Conservation (phyloP, 306 rosid species). For the Notholithocarpus densiflorus region DNA sequence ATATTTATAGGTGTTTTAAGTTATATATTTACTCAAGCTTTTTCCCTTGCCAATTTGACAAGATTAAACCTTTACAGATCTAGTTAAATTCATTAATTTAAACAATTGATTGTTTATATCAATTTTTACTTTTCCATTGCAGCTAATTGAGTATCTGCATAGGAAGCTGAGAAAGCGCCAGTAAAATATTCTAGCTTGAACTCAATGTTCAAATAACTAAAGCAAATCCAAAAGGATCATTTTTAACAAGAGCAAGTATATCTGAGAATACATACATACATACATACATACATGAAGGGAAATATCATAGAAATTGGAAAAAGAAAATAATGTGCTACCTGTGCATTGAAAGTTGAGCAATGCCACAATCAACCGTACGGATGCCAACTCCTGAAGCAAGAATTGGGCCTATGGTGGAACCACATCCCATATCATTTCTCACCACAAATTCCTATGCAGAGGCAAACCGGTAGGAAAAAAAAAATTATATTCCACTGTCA, state of each 20-base stretch:
- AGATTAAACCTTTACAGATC: not conserved
- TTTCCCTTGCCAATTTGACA: not conserved
- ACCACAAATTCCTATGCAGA: constrained; percentile 80
- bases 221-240: not conserved
- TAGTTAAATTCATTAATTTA: not conserved
- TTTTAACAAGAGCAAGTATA: not conserved
- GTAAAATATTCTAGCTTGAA: not conserved
- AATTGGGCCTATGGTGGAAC: constrained; percentile 98
- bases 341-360: constrained; percentile 98
- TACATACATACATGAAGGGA: no score
- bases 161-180: not conserved
- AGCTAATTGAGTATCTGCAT: not conserved
- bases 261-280: not conserved
- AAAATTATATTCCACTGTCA: not conserved
- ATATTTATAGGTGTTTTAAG: no score
- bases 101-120: not conserved
- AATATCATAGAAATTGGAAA: not conserved
- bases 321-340: constrained; percentile 49
- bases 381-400: constrained; percentile 94
- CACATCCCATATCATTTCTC: constrained; percentile 98
- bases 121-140: not conserved
- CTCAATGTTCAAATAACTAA: not conserved
- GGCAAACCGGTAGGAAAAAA: not conserved
- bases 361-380: constrained; percentile 95
- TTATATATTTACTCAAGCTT: no score